A percentile compares a stretch with the other conserved stretches of the same genome.
Evolutionary conservation across 164 flowering plant genomes (phyloP).

Genomic region (Buxus sempervirens): DNA sequence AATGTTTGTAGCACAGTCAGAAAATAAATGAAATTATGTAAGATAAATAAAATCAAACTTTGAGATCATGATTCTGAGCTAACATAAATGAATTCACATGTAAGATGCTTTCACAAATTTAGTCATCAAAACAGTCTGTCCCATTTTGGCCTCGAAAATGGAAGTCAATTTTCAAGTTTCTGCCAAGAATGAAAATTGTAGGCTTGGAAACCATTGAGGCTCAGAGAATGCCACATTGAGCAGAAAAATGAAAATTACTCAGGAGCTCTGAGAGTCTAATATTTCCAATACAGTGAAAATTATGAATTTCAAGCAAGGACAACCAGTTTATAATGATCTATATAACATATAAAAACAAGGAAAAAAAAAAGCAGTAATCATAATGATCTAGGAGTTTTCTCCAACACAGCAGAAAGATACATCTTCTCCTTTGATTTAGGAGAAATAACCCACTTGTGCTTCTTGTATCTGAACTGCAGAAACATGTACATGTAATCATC

Average conservation of each 20-base stretch:
- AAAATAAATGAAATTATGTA: no score
- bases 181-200: not conserved
- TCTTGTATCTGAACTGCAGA: conserved; percentile 86
- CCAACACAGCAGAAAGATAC: conserved; percentile 80
- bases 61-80: no score
- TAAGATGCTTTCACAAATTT: no score
- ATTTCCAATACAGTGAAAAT: not conserved
- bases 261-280: not conserved
- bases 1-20: no score
- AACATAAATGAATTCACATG: no score
- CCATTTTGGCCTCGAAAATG: not conserved
- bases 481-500: conserved; percentile 96
- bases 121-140: not conserved
- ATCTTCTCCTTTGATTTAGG: conserved; percentile 72
- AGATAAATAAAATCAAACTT: no score
- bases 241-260: no score
- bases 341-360: not conserved
- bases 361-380: conserved; percentile 22
- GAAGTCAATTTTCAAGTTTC: not conserved
- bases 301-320: not conserved
- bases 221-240: not conserved
- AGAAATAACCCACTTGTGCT: conserved; percentile 73
- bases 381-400: conserved; percentile 79
- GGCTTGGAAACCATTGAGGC: not conserved
- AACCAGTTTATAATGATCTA: not conserved